Evolutionary conservation across 495 filamentous ascomycete genomes (phyloP), one percentile per base, ranked within the genome.

Genomic region (Emericellopsis terricola): DNA sequence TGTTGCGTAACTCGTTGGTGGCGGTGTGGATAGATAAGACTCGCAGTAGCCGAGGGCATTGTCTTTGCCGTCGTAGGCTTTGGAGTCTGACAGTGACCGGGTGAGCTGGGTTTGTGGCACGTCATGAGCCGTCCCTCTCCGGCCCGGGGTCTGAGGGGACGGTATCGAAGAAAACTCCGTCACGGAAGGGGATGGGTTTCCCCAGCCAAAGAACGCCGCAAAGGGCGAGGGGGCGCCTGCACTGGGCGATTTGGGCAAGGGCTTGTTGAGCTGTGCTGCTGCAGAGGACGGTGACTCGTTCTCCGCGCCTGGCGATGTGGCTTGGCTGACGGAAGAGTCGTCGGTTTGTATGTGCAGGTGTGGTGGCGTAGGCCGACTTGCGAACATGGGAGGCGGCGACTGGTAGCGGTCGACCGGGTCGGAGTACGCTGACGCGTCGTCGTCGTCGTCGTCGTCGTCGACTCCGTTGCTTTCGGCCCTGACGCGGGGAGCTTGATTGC

Each of bases 161-260:
- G 58, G 59, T 29, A 65, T 45, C 1, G 67, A 61, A 29, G 64
- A 69, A 44, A 52, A 59, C 37, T 69, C 65, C 6, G 65, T 68
- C 29, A 50, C 59, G 15, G 62, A 62, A 15, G 52, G 54, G 2
- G 64, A 59, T 16, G 64, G 59, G 34, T 55, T 48, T 17, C 51
- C 46, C 65, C 65, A 69, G 49, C 65, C 64, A 45, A 68, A 67
- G 48, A 65, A 60, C 3, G 52, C 51, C 15, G 56, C 59, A 40
- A 68, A 51, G 33, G 67, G 66, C 38, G 66, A 67, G 8, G 56
- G 55, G 21, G 48, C 48, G n/a, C n/a, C n/a, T n/a, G n/a, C n/a
- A 21, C 33, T 23, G 8, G 67, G 67, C 14, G 65, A 69, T 39
- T 64, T 69, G 2, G 64, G 65, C 19, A 65, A 43, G 16, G 63